Conservation (phyloP, 495 filamentous ascomycete species). For the Aspergillus incahuasiensis region DNA sequence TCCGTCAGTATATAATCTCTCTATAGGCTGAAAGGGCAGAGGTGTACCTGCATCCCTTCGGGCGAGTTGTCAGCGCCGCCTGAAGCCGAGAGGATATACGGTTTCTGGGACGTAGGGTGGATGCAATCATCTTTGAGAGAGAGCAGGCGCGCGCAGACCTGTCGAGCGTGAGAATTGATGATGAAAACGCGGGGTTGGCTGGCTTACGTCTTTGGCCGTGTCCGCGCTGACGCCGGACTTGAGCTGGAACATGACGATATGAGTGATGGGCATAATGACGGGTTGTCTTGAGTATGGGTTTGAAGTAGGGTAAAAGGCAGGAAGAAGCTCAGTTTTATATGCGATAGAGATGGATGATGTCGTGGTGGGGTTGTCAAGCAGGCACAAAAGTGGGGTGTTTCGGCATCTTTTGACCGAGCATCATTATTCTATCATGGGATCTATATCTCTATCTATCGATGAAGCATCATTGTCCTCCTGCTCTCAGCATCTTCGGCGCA, state of each 20-base stretch:
- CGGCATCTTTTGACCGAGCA: background rate
- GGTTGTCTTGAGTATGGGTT: background rate
- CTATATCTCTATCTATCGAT: background rate
- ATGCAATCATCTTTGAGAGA: constrained; percentile 37
- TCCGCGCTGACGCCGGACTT: constrained; percentile 39
- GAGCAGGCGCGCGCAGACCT: constrained; percentile 35
- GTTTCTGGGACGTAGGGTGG: constrained; percentile 36
- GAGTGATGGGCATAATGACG: constrained; percentile 37
- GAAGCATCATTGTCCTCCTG: background rate
- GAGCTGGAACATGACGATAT: constrained; percentile 60
- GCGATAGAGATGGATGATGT: background rate
- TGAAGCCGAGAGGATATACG: constrained; percentile 50
- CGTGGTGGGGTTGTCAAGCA: background rate
- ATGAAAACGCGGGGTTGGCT: background rate
- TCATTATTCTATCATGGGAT: background rate
- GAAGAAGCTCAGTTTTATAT: background rate
- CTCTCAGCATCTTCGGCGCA: background rate
- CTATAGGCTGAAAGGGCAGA: background rate
- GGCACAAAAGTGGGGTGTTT: background rate
- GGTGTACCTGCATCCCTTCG: constrained; percentile 57
- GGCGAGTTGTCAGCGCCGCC: constrained; percentile 62
- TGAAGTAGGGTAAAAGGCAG: background rate
- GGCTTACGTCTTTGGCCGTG: constrained; percentile 45
- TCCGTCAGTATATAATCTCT: background rate
- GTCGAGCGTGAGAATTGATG: background rate